phyloP scores from a whole-genome alignment of 1,139 yeast species.

The Arxiozyma heterogenica region DNA sequence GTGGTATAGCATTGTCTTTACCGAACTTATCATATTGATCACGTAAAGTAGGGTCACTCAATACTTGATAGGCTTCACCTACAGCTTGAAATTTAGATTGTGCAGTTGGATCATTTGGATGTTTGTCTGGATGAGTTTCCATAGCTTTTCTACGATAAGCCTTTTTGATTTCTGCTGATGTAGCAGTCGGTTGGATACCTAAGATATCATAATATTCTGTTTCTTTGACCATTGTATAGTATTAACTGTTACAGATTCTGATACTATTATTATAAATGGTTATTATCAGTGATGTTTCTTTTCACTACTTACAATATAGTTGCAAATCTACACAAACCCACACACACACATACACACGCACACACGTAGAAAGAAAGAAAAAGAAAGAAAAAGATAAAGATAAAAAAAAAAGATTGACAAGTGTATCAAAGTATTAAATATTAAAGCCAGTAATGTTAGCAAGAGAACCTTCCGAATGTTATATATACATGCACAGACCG shows the following conservation, averaged over 20 bases:
- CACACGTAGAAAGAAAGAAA: too few species aligned
- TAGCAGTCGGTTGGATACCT: slow-evolving; percentile 60
- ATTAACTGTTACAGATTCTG: neutral
- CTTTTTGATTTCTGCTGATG: slow-evolving; percentile 76
- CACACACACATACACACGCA: neutral
- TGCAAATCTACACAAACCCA: too few species aligned
- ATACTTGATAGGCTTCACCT: slow-evolving; percentile 62
- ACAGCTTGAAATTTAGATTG: slow-evolving; percentile 58
- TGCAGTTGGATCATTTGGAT: slow-evolving; percentile 74
- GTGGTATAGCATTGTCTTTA: slow-evolving; percentile 57
- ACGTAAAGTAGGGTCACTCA: slow-evolving; percentile 52
- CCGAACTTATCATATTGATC: slow-evolving; percentile 58
- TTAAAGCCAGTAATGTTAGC: too few species aligned
- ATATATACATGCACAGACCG: too few species aligned
- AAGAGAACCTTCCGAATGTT: too few species aligned
- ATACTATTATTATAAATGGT: too few species aligned
- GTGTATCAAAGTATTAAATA: too few species aligned
- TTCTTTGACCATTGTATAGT: slow-evolving; percentile 70
- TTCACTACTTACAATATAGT: neutral
- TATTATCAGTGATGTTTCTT: too few species aligned
- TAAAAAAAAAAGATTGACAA: too few species aligned
- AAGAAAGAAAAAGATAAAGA: too few species aligned
- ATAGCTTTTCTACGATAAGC: slow-evolving; percentile 89
- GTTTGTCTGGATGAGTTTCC: slow-evolving; percentile 88
- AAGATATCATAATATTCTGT: slow-evolving; percentile 79